These are phyloP conservation scores for Daldinia decipiens DNA, from an alignment of 495 filamentous ascomycete species.

Conservation along the genomic window DNA sequence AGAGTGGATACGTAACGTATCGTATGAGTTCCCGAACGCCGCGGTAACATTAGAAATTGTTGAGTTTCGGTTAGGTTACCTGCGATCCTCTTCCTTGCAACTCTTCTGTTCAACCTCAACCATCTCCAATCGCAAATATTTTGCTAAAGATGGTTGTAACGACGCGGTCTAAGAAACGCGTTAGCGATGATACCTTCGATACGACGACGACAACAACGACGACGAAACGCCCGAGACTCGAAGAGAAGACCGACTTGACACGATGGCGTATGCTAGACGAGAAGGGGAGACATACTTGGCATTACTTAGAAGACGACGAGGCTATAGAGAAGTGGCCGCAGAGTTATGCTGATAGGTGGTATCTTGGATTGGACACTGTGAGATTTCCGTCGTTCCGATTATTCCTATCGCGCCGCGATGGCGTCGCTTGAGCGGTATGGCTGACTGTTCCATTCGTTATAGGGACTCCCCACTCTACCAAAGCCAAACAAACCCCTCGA, in stretches of 20 bases:
- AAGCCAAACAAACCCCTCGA: constrained; percentile 77
- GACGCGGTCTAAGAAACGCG: constrained; percentile 49
- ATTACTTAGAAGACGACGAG: constrained; percentile 85
- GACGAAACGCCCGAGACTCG: constrained; percentile 53
- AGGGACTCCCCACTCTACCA: constrained; percentile 79
- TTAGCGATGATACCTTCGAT: constrained; percentile 37
- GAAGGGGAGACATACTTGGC: constrained; percentile 88
- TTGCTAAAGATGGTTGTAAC: constrained; percentile 34
- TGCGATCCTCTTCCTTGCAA: neutral
- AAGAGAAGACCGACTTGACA: constrained; percentile 73
- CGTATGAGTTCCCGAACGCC: neutral
- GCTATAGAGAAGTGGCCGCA: constrained; percentile 84
- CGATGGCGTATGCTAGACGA: constrained; percentile 89
- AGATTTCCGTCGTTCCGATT: constrained; percentile 62
- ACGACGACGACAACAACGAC: constrained; percentile 22
- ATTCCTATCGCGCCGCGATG: constrained; percentile 12
- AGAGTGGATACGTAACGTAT: neutral
- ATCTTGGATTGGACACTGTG: constrained; percentile 70
- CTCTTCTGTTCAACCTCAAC: neutral
- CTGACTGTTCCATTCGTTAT: constrained; percentile 13
- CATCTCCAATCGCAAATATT: neutral
- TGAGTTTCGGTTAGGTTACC: neutral
- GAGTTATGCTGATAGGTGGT: constrained; percentile 82
- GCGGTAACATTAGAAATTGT: neutral
- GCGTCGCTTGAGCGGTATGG: constrained; percentile 2